Conservation (phyloP, 441 rosid genomes). For the Adansonia madagascariensis region DNA sequence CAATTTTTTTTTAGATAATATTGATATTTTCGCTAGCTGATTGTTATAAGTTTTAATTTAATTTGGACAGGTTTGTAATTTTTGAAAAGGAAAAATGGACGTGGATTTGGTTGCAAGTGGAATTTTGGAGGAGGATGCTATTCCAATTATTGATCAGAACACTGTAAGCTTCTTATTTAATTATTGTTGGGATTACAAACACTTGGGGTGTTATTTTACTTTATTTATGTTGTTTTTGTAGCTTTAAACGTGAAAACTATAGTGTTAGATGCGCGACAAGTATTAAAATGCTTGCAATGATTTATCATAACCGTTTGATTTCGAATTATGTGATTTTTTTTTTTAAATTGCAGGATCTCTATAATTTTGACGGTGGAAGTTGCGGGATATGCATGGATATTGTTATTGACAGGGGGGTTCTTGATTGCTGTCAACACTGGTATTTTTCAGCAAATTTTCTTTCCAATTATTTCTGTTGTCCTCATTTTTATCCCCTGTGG, state of each 20-base stretch:
- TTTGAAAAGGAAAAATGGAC: constrained; percentile 51
- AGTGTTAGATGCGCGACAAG: not conserved
- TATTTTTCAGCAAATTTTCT: constrained; percentile 27
- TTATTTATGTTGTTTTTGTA: not conserved
- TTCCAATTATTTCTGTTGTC: not conserved
- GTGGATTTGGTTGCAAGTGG: constrained; percentile 57
- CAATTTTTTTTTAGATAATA: not conserved
- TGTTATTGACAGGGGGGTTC: constrained; percentile 84
- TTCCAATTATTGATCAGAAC: constrained; percentile 51
- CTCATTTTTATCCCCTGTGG: not conserved
- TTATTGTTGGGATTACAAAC: not conserved
- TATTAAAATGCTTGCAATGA: constrained; percentile 22
- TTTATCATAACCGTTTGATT: not conserved
- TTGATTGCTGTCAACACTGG: constrained; percentile 99
- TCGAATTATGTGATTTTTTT: constrained; percentile 9
- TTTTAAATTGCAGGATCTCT: constrained; percentile 54
- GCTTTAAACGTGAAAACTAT: not conserved
- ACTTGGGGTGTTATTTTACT: constrained; percentile 5
- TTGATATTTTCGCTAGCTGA: constrained; percentile 7
- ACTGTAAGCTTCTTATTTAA: constrained; percentile 47
- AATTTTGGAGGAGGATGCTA: constrained; percentile 58
- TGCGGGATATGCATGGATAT: constrained; percentile 99
- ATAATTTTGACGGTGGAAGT: constrained; percentile 69
- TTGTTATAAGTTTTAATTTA: constrained; percentile 19
- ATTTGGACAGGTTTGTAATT: constrained; percentile 18